phyloP scores from a whole-genome alignment of 305 asterid species.

The Andrographis paniculata region DNA sequence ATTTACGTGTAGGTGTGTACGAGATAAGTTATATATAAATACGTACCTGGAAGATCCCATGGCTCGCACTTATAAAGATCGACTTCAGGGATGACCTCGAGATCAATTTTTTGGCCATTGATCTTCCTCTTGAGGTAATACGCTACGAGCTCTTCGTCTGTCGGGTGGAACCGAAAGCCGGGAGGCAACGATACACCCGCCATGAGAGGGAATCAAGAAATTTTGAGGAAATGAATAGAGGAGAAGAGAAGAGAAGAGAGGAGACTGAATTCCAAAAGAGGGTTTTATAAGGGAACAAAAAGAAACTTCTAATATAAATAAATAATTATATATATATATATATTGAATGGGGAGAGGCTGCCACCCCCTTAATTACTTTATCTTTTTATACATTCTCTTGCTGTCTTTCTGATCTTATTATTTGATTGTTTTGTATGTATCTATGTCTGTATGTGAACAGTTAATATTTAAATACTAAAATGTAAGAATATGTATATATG shows the following conservation, averaged over 20 bases:
- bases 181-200: conserved; percentile 92
- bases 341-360: conserved; percentile 28
- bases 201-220: conserved; percentile 24
- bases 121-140: conserved; percentile 85
- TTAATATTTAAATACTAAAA: too few species aligned
- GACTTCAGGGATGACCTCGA: conserved; percentile 87
- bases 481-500: too few species aligned
- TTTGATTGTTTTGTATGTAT: too few species aligned
- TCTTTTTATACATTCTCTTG: conserved; percentile 23
- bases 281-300: conserved; percentile 55
- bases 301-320: conserved; percentile 27
- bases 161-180: conserved; percentile 89
- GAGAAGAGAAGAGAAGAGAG: conserved; percentile 16
- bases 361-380: conserved; percentile 46
- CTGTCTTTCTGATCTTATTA: conserved; percentile 40
- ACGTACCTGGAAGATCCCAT: conserved; percentile 90
- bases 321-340: conserved; percentile 35
- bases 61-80: conserved; percentile 99
- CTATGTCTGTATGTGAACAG: too few species aligned
- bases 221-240: not conserved
- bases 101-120: conserved; percentile 70
- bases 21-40: not conserved
- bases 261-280: conserved; percentile 14
- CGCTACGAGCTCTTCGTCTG: conserved; percentile 92
- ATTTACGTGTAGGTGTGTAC: not conserved